A percentile compares a stretch with the other conserved stretches of the same genome.
These are phyloP conservation scores for Aspergillaceae sp. DNA, from an alignment of 2,329 filamentous ascomycete genomes.

Conservation along the genomic window DNA sequence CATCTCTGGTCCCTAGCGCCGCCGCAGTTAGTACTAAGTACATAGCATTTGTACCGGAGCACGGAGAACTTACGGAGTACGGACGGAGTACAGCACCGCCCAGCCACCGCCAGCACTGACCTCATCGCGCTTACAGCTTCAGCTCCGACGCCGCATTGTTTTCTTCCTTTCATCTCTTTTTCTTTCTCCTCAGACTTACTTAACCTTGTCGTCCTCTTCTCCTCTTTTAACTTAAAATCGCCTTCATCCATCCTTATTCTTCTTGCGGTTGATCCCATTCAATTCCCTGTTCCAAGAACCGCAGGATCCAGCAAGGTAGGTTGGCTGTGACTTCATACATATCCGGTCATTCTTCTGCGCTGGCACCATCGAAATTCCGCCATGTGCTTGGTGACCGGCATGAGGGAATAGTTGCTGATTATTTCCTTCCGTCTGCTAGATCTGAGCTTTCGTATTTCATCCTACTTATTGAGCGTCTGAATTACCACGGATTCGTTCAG, in stretches of 20 bases:
- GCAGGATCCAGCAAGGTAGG: background rate
- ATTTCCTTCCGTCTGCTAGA: background rate
- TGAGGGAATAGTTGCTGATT: background rate
- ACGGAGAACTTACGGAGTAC: too few relatives aligned
- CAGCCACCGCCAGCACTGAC: slow-evolving; percentile 4
- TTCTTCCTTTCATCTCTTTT: slow-evolving; percentile 4
- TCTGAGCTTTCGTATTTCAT: background rate
- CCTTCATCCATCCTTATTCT: background rate
- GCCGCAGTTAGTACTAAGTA: background rate
- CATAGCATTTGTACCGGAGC: too few relatives aligned
- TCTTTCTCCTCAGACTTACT: slow-evolving; percentile 5
- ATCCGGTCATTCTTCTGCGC: background rate
- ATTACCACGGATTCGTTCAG: background rate
- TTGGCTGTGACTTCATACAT: background rate
- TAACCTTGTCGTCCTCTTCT: background rate
- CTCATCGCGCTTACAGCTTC: slow-evolving; percentile 7
- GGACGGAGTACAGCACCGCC: background rate
- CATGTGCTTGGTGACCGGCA: slow-evolving; percentile 5
- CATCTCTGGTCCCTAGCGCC: background rate
- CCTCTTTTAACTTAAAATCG: slow-evolving; percentile 1
- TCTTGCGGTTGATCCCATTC: background rate
- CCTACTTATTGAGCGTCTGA: background rate
- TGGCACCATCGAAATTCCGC: slow-evolving; percentile 1
- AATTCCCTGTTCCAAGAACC: background rate
- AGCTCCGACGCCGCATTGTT: slow-evolving; percentile 2